Base-by-base conservation (phyloP, 768 basidiomycete genomes). In the Kwoniella bestiolae region DNA sequence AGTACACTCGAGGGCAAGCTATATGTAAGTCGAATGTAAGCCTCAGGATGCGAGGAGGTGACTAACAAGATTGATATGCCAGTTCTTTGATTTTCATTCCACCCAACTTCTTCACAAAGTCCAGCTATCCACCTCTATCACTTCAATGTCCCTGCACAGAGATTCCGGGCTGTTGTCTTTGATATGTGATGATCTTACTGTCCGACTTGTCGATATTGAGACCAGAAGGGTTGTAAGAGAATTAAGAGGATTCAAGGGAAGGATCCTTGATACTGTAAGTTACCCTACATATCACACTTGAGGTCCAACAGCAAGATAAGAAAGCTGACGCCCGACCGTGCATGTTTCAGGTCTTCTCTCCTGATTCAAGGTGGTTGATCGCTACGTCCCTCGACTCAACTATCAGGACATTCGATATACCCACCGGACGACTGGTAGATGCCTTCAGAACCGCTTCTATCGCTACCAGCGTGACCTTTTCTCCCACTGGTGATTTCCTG, bases 71-170 rank as follows among this genome's bases (percentile, higher is more conserved):
- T 25, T 47, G 29, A 14, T 21, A 25, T n/a, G n/a, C 4, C 71
- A 99, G 94, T 97, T 97, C 83, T 99, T 98, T 73, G 91, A 98
- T 79, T 98, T 99, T 81, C 92, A 95, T 74, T 88, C 89, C 2
- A 87, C 91, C 9, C 87, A 87, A 72, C 83, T 92, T 63, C 86
- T 90, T 65, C 82, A 89, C 57, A 87, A 87, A 0, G 61, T 93
- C 52, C 81, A 87, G 9, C 75, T 96, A 2, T 85, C 91, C 2
- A 88, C 92, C 4, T 83, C 87, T 14, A 85, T 87, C 21, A 86
- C 87, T 23, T 89, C 90, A 2, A 85, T 94, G 69, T 80, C 84
- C 3, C 83, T 98, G 21, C 91, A 99, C 70, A 86, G 88, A 35
- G 92, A 92, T 76, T 95, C 88, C 74, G 90, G 90, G 7, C 82